Evolutionary conservation across 257 asterid species (phyloP).

Genomic region (Plantago major): DNA sequence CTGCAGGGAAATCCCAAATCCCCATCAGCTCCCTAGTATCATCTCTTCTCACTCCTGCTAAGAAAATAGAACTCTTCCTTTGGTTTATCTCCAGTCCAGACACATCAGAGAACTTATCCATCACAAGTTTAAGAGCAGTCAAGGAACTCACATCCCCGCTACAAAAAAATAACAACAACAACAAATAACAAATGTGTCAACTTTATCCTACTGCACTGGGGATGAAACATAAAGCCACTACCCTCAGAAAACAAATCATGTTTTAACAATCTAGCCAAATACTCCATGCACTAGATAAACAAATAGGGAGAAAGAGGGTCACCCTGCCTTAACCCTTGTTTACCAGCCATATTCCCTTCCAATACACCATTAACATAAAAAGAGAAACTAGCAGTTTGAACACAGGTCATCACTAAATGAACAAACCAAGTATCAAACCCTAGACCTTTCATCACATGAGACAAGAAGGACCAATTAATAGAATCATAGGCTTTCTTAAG

Average conservation of each 20-base stretch:
- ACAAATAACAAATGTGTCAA: not conserved
- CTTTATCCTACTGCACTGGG: not conserved
- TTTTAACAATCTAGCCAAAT: not conserved
- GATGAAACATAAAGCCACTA: not conserved
- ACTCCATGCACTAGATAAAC: not conserved
- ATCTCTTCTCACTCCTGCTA: not conserved
- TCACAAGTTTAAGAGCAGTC: no score
- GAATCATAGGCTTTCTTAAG: no score
- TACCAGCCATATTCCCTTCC: not conserved
- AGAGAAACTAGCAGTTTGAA: no score
- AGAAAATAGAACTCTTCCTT: no score
- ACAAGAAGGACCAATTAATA: no score
- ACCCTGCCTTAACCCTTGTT: not conserved
- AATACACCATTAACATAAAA: not conserved
- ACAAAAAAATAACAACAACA: not conserved
- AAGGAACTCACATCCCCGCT: not conserved
- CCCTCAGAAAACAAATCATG: no score
- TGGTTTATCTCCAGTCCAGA: not conserved
- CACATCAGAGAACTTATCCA: no score
- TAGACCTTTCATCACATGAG: no score
- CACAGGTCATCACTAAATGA: not conserved
- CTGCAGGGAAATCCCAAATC: not conserved
- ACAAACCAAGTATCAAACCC: no score
- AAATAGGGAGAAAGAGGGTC: not conserved
- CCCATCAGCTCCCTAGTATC: no score